These are phyloP conservation scores for Barnettozyma wickerhamii DNA, from an alignment of 805 yeast genomes.

Conservation along the genomic window DNA sequence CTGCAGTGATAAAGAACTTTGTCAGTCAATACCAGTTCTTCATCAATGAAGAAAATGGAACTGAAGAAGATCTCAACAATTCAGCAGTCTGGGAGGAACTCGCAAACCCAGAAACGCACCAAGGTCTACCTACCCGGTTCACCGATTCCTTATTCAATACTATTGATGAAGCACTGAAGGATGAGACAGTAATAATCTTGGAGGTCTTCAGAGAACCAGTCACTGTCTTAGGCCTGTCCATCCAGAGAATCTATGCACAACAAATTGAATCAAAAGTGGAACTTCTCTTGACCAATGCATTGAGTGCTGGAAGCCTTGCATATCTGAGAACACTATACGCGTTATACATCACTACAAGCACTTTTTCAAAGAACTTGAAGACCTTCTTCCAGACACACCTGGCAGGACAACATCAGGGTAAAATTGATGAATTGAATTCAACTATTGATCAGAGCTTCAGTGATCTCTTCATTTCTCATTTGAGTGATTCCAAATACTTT, in stretches of 20 bases:
- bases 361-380: slow-evolving; percentile 60
- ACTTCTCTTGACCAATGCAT: slow-evolving; percentile 56
- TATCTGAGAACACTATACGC: slow-evolving; percentile 73
- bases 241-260: slow-evolving; percentile 75
- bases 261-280: slow-evolving; percentile 55
- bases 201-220: slow-evolving; percentile 72
- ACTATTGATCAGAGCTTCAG: slow-evolving; percentile 67
- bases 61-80: slow-evolving; percentile 31
- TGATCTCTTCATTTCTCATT: slow-evolving; percentile 70
- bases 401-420: slow-evolving; percentile 36
- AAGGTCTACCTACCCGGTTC: slow-evolving; percentile 44
- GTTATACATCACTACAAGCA: slow-evolving; percentile 53
- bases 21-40: slow-evolving; percentile 77
- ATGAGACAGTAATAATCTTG: slow-evolving; percentile 69
- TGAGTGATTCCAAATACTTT: slow-evolving; percentile 65
- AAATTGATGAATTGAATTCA: slow-evolving; percentile 34
- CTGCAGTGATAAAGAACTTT: slow-evolving; percentile 75
- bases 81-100: slow-evolving; percentile 55
- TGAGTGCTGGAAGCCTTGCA: slow-evolving; percentile 59
- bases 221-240: slow-evolving; percentile 59
- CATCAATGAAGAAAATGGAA: slow-evolving; percentile 27
- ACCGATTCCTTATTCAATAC: slow-evolving; percentile 52
- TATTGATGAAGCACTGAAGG: slow-evolving; percentile 52
- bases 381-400: slow-evolving; percentile 44
- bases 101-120: slow-evolving; percentile 52